Conservation (phyloP, 164 flowering plant species). For the Kingdonia uniflora region DNA sequence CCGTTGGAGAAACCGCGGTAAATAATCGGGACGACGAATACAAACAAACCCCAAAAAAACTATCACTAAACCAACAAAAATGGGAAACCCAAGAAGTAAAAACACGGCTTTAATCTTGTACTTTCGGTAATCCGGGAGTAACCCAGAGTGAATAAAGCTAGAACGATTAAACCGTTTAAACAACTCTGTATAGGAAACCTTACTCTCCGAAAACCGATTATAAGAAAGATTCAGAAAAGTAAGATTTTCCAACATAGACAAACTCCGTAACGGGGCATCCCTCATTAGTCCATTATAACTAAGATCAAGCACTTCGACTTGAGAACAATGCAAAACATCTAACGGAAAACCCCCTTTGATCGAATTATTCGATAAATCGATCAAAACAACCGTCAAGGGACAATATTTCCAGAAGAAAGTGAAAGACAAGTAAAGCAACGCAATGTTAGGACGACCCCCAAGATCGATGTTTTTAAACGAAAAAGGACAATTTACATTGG, state of each 20-base stretch:
- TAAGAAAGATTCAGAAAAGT: constrained; percentile 43
- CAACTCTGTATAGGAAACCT: constrained; percentile 28
- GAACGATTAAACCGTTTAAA: constrained; percentile 33
- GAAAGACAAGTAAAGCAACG: constrained; percentile 51
- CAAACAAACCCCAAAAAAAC: constrained; percentile 30
- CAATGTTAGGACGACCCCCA: constrained; percentile 26
- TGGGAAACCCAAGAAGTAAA: constrained; percentile 28
- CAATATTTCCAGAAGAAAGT: constrained; percentile 64
- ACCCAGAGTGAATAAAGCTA: constrained; percentile 43
- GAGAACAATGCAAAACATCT: constrained; percentile 36
- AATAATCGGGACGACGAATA: constrained; percentile 33
- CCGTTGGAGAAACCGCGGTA: constrained; percentile 17
- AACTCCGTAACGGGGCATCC: constrained; percentile 27
- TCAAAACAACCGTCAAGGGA: constrained; percentile 31
- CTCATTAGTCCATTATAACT: constrained; percentile 41
- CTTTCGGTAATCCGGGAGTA: constrained; percentile 21
- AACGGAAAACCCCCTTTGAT: constrained; percentile 40
- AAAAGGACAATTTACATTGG: constrained; percentile 38
- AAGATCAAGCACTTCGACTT: constrained; percentile 43
- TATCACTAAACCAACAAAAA: constrained; percentile 17
- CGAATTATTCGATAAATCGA: constrained; percentile 42
- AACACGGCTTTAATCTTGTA: constrained; percentile 22
- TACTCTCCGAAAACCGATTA: constrained; percentile 35
- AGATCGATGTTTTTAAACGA: constrained; percentile 42
- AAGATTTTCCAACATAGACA: constrained; percentile 30